A percentile compares a stretch with the other conserved stretches of the same genome.
Evolutionary conservation across 2,329 filamentous ascomycete species (phyloP).

Genomic region (Eutypella sp.): DNA sequence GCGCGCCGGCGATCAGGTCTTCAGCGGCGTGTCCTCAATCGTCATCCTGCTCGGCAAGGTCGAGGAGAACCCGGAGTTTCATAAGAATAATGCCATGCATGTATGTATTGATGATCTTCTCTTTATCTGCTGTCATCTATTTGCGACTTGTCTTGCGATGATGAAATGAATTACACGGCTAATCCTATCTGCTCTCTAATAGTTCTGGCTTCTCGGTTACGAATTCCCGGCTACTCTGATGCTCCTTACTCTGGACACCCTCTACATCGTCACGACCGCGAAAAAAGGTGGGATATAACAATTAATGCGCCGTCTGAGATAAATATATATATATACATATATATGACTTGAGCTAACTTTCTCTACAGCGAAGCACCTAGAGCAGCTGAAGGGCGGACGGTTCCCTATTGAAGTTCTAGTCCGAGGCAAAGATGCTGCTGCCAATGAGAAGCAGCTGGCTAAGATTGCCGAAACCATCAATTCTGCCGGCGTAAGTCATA

Average conservation of each 20-base stretch:
- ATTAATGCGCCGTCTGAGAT: neutral
- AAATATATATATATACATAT: slow-evolving; percentile 13
- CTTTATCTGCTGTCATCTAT: neutral
- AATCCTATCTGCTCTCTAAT: slow-evolving; percentile 16
- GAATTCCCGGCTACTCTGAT: slow-evolving; percentile 96
- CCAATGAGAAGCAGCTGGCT: slow-evolving; percentile 86
- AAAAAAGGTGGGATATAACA: slow-evolving; percentile 73
- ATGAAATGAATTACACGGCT: slow-evolving; percentile 6
- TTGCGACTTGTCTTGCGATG: slow-evolving; percentile 5
- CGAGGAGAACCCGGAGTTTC: slow-evolving; percentile 78
- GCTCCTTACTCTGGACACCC: slow-evolving; percentile 79
- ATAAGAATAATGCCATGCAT: slow-evolving; percentile 96
- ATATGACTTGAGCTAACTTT: slow-evolving; percentile 28
- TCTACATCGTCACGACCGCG: slow-evolving; percentile 90
- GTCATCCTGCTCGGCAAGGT: slow-evolving; percentile 92
- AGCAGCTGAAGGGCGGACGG: slow-evolving; percentile 86
- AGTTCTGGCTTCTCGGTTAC: slow-evolving; percentile 99
- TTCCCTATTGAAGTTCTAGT: slow-evolving; percentile 89
- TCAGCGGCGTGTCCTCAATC: slow-evolving; percentile 81
- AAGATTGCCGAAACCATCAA: slow-evolving; percentile 85
- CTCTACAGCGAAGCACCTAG: slow-evolving; percentile 81
- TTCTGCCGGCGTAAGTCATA: slow-evolving; percentile 66
- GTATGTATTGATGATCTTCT: slow-evolving; percentile 47
- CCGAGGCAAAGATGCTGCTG: slow-evolving; percentile 82
- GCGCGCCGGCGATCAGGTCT: slow-evolving; percentile 77